Conservation (phyloP, 2,329 filamentous ascomycete species). For the Colletotrichum tofieldiae region DNA sequence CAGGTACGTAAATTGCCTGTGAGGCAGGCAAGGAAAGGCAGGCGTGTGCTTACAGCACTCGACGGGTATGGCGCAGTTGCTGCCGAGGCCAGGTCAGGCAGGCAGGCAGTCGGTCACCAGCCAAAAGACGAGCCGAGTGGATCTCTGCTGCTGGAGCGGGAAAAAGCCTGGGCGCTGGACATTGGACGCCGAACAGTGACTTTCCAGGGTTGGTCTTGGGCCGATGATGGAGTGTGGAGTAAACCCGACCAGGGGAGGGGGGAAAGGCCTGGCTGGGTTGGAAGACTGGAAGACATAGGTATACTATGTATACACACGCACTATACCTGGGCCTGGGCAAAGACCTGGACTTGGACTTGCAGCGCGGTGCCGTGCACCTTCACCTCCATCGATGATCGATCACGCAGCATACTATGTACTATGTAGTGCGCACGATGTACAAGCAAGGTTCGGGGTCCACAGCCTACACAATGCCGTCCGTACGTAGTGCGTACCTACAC, state of each 20-base stretch:
- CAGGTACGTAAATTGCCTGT: conserved; percentile 13
- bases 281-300: not conserved
- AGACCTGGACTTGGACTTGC: not conserved
- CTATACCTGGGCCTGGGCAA: too few relatives aligned
- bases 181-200: not conserved
- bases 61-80: conserved; percentile 15
- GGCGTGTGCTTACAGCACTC: not conserved
- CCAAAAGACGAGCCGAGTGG: not conserved
- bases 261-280: conserved; percentile 1
- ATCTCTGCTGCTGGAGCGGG: not conserved
- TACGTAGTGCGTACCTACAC: not conserved
- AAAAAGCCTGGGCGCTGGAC: conserved; percentile 22
- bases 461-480: not conserved
- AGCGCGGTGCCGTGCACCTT: not conserved
- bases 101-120: conserved; percentile 3
- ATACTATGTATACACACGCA: not conserved
- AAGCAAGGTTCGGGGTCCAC: not conserved
- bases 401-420: not conserved
- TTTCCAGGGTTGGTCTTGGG: conserved; percentile 20
- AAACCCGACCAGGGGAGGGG: conserved; percentile 25
- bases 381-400: not conserved
- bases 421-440: too few relatives aligned
- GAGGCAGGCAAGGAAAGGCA: conserved; percentile 31
- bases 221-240: conserved; percentile 34
- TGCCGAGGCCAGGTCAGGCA: conserved; percentile 9